Evolutionary conservation across 2,329 filamentous ascomycete genomes (phyloP), one percentile per base, ranked within the genome.

Genomic region (Trichophyton simii): DNA sequence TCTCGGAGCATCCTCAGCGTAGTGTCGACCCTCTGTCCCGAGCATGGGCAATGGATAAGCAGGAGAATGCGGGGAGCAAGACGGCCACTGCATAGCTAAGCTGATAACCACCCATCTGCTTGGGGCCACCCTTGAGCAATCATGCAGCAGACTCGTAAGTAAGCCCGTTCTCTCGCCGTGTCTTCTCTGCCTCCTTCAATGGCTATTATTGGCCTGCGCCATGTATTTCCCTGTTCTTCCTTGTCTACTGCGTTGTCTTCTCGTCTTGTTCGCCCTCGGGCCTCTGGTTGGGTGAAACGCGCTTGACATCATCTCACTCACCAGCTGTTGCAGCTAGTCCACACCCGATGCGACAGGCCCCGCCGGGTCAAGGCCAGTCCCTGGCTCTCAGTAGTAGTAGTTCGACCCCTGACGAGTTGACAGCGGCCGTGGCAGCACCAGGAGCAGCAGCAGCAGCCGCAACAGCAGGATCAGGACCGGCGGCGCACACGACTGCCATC

Each of bases 371-470:
- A 63, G 68, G 71, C 68, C 74, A 74, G 68, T 59, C 57, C 57
- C 69, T 75, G 70, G 73, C 74, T 70, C 71, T 73, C n/a, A 44
- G n/a, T 44, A 44, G 15, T 18, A 44, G 15, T 70, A 13, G 34
- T 13, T 38, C 34, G 34, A 70, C 73, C 65, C 69, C 73, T 63
- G 73, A 76, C 67, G 74, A 76, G 62, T 67, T 70, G 44, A 70
- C 67, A 62, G 65, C 69, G 58, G 66, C 68, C 67, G 41, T 18
- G 34, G n/a, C 41, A 44, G 41, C 41, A 44, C 41, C 41, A 44
- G 41, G 15, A 44, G 15, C 73, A 74, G 67, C 13, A 44, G 6
- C 73, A 74, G 67, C 67, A 62, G 64, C 69, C 57, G 66, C 68
- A 44, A 7, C 73, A 74, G 67, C 67, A 63, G 65, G 68, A 58